Evolutionary conservation across 2,329 filamentous ascomycete species (phyloP).

Genomic region (Trichoderma lentiforme): DNA sequence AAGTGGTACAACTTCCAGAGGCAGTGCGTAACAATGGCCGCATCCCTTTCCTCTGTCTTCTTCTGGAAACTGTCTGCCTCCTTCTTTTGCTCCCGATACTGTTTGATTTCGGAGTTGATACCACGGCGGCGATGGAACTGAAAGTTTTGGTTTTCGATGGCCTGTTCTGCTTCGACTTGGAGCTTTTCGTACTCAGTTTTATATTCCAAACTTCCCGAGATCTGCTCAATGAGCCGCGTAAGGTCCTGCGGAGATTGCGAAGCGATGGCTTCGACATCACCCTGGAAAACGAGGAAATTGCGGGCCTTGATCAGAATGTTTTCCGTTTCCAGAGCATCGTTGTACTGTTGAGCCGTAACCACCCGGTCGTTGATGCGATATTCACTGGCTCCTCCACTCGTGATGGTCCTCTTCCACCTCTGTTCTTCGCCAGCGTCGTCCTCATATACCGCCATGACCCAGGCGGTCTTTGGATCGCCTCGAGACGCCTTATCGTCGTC

Average conservation of each 20-base stretch:
- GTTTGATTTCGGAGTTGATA: slow-evolving; percentile 97
- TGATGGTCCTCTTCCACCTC: slow-evolving; percentile 94
- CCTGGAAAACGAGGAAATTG: slow-evolving; percentile 98
- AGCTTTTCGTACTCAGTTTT: slow-evolving; percentile 90
- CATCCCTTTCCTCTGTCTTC: slow-evolving; percentile 86
- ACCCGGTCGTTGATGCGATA: slow-evolving; percentile 94
- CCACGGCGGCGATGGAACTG: slow-evolving; percentile 85
- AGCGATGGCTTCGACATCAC: slow-evolving; percentile 94
- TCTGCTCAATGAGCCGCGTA: slow-evolving; percentile 92
- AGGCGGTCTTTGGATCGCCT: slow-evolving; percentile 86
- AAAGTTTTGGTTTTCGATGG: slow-evolving; percentile 81
- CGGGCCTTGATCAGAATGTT: slow-evolving; percentile 97
- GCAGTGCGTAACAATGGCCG: slow-evolving; percentile 87
- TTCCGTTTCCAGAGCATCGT: slow-evolving; percentile 84
- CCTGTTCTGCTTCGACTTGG: slow-evolving; percentile 82
- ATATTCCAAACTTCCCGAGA: slow-evolving; percentile 91
- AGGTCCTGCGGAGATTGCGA: slow-evolving; percentile 92
- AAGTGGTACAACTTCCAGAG: slow-evolving; percentile 97
- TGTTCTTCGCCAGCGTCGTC: slow-evolving; percentile 95
- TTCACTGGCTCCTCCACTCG: slow-evolving; percentile 81
- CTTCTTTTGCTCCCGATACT: slow-evolving; percentile 94
- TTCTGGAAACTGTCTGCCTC: slow-evolving; percentile 91
- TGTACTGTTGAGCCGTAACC: slow-evolving; percentile 89
- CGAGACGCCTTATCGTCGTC: slow-evolving; percentile 64
- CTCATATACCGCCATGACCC: slow-evolving; percentile 99